Conservation (phyloP, 2,329 filamentous ascomycete species). For the Allantophomopsis lycopodina region DNA sequence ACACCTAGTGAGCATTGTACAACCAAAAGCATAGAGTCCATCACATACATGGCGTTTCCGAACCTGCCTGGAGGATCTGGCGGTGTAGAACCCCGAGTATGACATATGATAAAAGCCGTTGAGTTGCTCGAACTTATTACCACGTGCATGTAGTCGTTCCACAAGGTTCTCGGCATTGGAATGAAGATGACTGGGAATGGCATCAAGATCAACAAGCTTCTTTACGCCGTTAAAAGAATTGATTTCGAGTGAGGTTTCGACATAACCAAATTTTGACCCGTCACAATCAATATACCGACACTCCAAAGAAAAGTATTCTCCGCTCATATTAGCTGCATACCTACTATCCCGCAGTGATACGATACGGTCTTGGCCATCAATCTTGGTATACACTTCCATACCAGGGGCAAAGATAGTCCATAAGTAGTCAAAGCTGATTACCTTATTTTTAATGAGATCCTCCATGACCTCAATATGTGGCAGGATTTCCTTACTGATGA, state of each 20-base stretch:
- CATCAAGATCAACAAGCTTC: conserved; percentile 26
- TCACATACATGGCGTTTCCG: conserved; percentile 9
- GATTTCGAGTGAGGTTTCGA: conserved; percentile 20
- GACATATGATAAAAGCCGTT: conserved; percentile 33
- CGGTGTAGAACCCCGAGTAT: conserved; percentile 19
- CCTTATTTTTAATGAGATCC: conserved; percentile 36
- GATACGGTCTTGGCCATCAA: conserved; percentile 22
- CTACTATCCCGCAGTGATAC: conserved; percentile 24
- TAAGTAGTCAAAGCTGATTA: conserved; percentile 36
- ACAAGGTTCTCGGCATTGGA: conserved; percentile 22
- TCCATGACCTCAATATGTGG: conserved; percentile 32
- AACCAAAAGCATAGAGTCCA: neutral
- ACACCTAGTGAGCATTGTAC: conserved; percentile 1
- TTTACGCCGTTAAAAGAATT: conserved; percentile 27
- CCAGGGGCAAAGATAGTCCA: conserved; percentile 40
- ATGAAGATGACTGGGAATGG: conserved; percentile 30
- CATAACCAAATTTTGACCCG: conserved; percentile 30
- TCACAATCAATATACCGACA: conserved; percentile 32
- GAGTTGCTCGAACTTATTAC: conserved; percentile 28
- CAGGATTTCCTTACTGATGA: conserved; percentile 34
- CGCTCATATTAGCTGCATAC: conserved; percentile 16
- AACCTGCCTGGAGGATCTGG: conserved; percentile 6
- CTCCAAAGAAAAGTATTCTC: conserved; percentile 22
- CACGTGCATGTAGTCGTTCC: conserved; percentile 23
- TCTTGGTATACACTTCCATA: conserved; percentile 21